phyloP scores from a whole-genome alignment of 75 land plant genomes.

The Cupressus sempervirens region DNA sequence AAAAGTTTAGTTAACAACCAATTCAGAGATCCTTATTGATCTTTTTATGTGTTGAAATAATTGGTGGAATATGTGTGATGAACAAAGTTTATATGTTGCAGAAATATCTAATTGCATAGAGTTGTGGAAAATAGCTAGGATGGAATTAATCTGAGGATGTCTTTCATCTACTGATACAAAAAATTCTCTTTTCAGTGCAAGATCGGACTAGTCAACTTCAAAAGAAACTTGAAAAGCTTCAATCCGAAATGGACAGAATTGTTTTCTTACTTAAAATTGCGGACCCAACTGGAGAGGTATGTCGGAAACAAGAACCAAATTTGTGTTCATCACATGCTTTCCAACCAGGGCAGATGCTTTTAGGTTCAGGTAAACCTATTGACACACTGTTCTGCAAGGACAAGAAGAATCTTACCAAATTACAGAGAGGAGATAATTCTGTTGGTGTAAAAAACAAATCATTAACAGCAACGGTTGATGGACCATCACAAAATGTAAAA shows the following conservation, averaged over 20 bases:
- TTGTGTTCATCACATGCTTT: not conserved
- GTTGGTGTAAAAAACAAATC: not conserved
- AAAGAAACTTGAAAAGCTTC: slow-evolving; percentile 57
- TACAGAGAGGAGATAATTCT: slow-evolving; percentile 17
- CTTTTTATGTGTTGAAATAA: slow-evolving; percentile 6
- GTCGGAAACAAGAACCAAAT: slow-evolving; percentile 50
- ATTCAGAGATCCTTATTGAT: not conserved
- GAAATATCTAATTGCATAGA: not conserved
- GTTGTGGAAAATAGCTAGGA: slow-evolving; percentile 1
- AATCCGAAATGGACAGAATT: slow-evolving; percentile 68
- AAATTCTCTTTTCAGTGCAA: slow-evolving; percentile 43
- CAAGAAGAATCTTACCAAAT: slow-evolving; percentile 12
- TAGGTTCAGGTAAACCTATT: slow-evolving; percentile 17
- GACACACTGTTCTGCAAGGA: slow-evolving; percentile 9
- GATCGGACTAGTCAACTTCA: slow-evolving; percentile 44
- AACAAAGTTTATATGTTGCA: not conserved
- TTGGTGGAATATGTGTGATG: not conserved
- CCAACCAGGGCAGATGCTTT: slow-evolving; percentile 9
- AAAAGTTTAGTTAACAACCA: not conserved
- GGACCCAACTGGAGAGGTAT: slow-evolving; percentile 89
- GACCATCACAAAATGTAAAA: slow-evolving; percentile 13
- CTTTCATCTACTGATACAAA: not conserved
- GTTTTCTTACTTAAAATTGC: slow-evolving; percentile 76
- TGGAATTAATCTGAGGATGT: not conserved
- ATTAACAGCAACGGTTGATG: slow-evolving; percentile 17